These are phyloP conservation scores for Crithidia sp. DNA, from an alignment of 208 protist species.

Conservation along the genomic window DNA sequence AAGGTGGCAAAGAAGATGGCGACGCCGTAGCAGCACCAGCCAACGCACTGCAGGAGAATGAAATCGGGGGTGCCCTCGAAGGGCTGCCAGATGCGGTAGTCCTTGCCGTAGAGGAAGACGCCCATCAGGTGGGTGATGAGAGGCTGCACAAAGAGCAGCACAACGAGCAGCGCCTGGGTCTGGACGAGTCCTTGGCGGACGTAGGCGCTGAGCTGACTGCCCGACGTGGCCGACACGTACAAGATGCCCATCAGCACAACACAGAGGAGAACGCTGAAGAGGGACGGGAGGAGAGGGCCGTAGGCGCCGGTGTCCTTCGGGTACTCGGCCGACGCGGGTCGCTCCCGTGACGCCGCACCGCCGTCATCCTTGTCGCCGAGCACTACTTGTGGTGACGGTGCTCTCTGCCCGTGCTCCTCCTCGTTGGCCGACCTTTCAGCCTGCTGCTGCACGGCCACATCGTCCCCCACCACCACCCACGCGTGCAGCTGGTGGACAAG, in stretches of 20 bases:
- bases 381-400: not conserved
- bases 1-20: conserved; percentile 70
- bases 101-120: conserved; percentile 54
- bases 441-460: not conserved
- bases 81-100: conserved; percentile 70
- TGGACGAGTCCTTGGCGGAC: conserved; percentile 28
- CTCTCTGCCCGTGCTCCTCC: no score
- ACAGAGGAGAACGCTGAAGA: conserved; percentile 24
- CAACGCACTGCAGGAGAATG: conserved; percentile 55
- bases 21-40: conserved; percentile 64
- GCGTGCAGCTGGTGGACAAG: conserved; percentile 47
- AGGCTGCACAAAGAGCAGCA: conserved; percentile 67
- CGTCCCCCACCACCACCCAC: conserved; percentile 11
- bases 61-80: conserved; percentile 66
- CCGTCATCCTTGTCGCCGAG: not conserved
- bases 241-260: conserved; percentile 22
- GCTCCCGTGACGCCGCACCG: not conserved
- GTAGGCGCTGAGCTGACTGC: conserved; percentile 14
- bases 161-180: conserved; percentile 25
- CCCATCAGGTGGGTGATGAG: conserved; percentile 73
- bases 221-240: conserved; percentile 10
- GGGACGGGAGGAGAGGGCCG: conserved; percentile 18
- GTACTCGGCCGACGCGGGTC: not conserved
- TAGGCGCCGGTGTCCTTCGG: conserved; percentile 9
- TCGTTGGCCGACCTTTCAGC: not conserved